phyloP scores from a whole-genome alignment of 805 yeast species.

The Nakazawaea ernobii region DNA sequence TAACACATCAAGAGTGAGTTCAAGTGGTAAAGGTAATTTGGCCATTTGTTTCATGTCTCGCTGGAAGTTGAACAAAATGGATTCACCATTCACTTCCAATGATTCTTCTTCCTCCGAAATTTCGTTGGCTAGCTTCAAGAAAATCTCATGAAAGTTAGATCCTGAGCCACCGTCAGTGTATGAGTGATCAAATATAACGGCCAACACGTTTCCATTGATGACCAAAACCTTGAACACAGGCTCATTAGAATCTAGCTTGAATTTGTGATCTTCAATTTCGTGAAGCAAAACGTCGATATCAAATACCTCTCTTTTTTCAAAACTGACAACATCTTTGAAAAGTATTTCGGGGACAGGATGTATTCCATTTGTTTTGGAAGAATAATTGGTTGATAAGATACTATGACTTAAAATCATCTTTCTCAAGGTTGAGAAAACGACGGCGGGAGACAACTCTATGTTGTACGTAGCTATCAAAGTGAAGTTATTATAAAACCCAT shows the following conservation, averaged over 20 bases:
- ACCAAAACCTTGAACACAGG: slow-evolving; percentile 4
- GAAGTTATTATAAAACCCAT: slow-evolving; percentile 8
- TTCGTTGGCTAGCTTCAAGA: slow-evolving; percentile 25
- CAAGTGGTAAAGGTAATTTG: slow-evolving; percentile 1
- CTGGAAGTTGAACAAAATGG: not conserved
- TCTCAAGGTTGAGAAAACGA: slow-evolving; percentile 1
- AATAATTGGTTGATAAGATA: slow-evolving; percentile 1
- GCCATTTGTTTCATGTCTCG: not conserved
- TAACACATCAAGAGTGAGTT: not conserved
- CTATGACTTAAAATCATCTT: slow-evolving; percentile 7
- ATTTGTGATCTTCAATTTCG: slow-evolving; percentile 3
- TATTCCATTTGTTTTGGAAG: slow-evolving; percentile 5
- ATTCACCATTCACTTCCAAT: slow-evolving; percentile 20
- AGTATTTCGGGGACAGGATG: not conserved
- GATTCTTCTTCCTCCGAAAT: slow-evolving; percentile 27
- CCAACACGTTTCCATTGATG: not conserved
- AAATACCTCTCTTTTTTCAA: not conserved
- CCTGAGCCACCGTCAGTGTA: slow-evolving; percentile 10
- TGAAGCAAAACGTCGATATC: not conserved
- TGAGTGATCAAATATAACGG: slow-evolving; percentile 4
- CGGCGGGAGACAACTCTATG: not conserved
- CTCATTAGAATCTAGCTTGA: slow-evolving; percentile 1
- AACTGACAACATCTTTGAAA: slow-evolving; percentile 4
- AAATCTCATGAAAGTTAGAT: slow-evolving; percentile 8
- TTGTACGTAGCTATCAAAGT: slow-evolving; percentile 2